Evolutionary conservation across 2,329 filamentous ascomycete species (phyloP).

Genomic region (Xylaria digitata): DNA sequence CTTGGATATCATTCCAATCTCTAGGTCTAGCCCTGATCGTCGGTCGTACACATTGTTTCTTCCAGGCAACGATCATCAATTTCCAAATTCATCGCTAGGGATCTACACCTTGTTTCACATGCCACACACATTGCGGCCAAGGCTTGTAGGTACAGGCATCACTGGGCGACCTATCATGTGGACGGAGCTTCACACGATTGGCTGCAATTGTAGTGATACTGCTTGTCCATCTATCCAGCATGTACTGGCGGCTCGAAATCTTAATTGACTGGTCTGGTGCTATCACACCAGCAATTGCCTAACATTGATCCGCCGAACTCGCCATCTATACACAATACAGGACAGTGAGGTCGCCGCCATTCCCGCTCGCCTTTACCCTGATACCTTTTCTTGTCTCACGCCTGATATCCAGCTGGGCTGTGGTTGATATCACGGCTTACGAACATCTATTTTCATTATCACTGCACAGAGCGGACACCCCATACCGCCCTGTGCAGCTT

Average conservation of each 20-base stretch:
- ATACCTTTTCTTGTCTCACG: neutral
- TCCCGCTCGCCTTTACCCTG: neutral
- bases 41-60: conserved; percentile 20
- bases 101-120: conserved; percentile 20
- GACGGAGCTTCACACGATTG: conserved; percentile 9
- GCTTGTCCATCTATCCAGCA: neutral
- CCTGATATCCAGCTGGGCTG: conserved; percentile 18
- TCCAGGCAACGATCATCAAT: conserved; percentile 32
- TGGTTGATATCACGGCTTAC: conserved; percentile 7
- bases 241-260: neutral
- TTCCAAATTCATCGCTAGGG: conserved; percentile 28
- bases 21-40: conserved; percentile 24
- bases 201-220: neutral
- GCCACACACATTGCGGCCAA: neutral
- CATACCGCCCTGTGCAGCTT: neutral
- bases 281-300: neutral
- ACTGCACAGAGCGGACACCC: conserved; percentile 6
- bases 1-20: conserved; percentile 1
- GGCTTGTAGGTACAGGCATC: neutral
- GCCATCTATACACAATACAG: neutral
- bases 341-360: neutral
- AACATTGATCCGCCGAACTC: neutral
- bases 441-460: neutral
- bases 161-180: neutral
- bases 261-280: neutral